These are phyloP conservation scores for Pyrenochaeta sp. DNA, from an alignment of 2,329 filamentous ascomycete species.

Conservation along the genomic window DNA sequence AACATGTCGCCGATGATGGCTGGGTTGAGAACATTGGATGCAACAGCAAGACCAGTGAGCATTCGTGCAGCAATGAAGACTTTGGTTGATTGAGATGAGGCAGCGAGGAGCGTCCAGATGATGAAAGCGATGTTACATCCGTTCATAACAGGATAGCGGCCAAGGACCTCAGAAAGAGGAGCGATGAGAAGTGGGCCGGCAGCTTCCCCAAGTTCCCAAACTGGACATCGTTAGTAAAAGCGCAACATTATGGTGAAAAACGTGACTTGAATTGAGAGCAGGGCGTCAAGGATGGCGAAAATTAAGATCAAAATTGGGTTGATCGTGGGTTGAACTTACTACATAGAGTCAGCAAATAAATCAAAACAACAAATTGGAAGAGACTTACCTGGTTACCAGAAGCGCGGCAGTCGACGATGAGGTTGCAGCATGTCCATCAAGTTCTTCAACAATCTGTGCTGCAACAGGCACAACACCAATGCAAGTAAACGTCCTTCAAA, in stretches of 20 bases:
- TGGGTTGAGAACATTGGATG: slow-evolving; percentile 65
- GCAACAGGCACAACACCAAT: slow-evolving; percentile 48
- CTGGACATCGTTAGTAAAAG: too few species aligned
- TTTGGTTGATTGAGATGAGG: slow-evolving; percentile 45
- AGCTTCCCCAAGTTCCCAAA: slow-evolving; percentile 48
- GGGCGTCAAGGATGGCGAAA: too few species aligned
- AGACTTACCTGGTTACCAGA: slow-evolving; percentile 45
- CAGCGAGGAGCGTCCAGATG: slow-evolving; percentile 49
- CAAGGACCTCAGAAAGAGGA: slow-evolving; percentile 43
- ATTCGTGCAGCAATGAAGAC: slow-evolving; percentile 54
- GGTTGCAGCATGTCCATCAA: slow-evolving; percentile 31
- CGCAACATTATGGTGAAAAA: too few species aligned
- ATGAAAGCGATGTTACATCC: slow-evolving; percentile 56
- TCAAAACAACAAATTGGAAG: too few species aligned
- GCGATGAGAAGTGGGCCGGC: slow-evolving; percentile 44
- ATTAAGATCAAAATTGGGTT: too few species aligned
- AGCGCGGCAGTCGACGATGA: slow-evolving; percentile 37
- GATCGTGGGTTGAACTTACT: too few species aligned
- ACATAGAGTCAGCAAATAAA: too few species aligned
- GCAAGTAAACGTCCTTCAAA: slow-evolving; percentile 46
- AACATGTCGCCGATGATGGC: slow-evolving; percentile 72
- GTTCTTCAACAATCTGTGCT: slow-evolving; percentile 38
- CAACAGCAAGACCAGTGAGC: slow-evolving; percentile 55
- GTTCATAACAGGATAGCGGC: slow-evolving; percentile 43
- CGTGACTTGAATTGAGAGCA: too few species aligned